Percentiles rank a stretch among this genome's conserved stretches.
Evolutionary conservation across 108 stramenopile genomes (phyloP).

Genomic region (Nitzschia sp.): DNA sequence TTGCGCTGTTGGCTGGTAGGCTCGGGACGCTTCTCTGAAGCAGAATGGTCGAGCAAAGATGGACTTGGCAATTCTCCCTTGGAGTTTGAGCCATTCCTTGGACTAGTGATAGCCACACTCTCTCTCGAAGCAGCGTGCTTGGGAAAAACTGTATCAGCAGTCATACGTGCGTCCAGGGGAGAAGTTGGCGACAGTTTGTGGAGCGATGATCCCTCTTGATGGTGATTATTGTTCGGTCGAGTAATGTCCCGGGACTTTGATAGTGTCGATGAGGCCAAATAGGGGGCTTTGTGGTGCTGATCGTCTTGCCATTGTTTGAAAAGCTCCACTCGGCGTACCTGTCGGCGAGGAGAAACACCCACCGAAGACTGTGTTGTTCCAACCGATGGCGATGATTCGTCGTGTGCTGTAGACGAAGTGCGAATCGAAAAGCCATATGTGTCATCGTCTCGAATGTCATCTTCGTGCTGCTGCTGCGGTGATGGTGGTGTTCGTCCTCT

Average conservation of each 20-base stretch:
- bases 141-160: too few species aligned
- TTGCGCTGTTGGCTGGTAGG: too few species aligned
- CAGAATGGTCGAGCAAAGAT: too few species aligned
- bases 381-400: too few species aligned
- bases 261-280: not conserved
- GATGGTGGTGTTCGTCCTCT: not conserved
- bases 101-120: not conserved
- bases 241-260: not conserved
- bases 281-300: not conserved
- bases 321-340: not conserved
- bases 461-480: too few species aligned
- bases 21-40: too few species aligned
- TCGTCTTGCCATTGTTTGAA: not conserved
- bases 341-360: not conserved
- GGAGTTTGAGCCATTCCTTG: not conserved
- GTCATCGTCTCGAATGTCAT: slow-evolving; percentile 4
- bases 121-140: too few species aligned
- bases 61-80: too few species aligned
- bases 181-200: too few species aligned
- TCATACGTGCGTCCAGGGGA: too few species aligned
- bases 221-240: not conserved
- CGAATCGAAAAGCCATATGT: slow-evolving; percentile 8
- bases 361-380: not conserved
- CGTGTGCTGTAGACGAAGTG: not conserved
- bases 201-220: too few species aligned